Percentiles rank a stretch among this genome's conserved stretches.
phyloP scores from a whole-genome alignment of 371 early-diverging fungal species.

The Mortierella sp. region DNA sequence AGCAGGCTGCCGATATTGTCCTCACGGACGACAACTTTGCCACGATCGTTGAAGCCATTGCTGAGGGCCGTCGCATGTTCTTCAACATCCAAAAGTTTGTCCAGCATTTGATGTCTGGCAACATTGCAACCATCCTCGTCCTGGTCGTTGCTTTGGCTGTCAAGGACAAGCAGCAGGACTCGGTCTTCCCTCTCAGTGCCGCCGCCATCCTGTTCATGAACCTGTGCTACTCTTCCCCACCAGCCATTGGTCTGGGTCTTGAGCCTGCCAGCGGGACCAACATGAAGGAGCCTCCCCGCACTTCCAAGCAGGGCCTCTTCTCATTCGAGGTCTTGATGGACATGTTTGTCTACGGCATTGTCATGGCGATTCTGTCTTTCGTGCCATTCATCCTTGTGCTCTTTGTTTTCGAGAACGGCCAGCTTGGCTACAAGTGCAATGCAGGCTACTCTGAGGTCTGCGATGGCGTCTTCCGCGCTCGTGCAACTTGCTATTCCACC shows the following conservation, averaged over 20 bases:
- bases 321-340: conserved; percentile 74
- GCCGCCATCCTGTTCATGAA: conserved; percentile 93
- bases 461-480: conserved; percentile 78
- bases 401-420: conserved; percentile 71
- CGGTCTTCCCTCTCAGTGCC: conserved; percentile 83
- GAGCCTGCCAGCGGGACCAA: conserved; percentile 86
- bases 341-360: conserved; percentile 81
- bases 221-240: conserved; percentile 84
- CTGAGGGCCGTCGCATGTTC: conserved; percentile 90
- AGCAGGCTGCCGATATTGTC: conserved; percentile 93
- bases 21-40: conserved; percentile 91
- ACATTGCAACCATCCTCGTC: conserved; percentile 78
- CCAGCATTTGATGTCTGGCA: conserved; percentile 85
- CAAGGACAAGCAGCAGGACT: conserved; percentile 64
- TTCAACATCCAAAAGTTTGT: conserved; percentile 95
- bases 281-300: conserved; percentile 89
- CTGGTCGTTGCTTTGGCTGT: conserved; percentile 79
- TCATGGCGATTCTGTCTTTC: conserved; percentile 76
- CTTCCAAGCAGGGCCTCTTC: conserved; percentile 75
- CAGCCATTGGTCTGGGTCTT: conserved; percentile 86
- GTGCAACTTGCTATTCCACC: conserved; percentile 79
- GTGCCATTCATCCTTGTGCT: conserved; percentile 77
- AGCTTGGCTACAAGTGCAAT: conserved; percentile 77
- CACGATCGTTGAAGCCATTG: conserved; percentile 86
- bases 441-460: conserved; percentile 67